Evolutionary conservation across 352 stramenopile species (phyloP).

Genomic region (Phytophthora foliorum): DNA sequence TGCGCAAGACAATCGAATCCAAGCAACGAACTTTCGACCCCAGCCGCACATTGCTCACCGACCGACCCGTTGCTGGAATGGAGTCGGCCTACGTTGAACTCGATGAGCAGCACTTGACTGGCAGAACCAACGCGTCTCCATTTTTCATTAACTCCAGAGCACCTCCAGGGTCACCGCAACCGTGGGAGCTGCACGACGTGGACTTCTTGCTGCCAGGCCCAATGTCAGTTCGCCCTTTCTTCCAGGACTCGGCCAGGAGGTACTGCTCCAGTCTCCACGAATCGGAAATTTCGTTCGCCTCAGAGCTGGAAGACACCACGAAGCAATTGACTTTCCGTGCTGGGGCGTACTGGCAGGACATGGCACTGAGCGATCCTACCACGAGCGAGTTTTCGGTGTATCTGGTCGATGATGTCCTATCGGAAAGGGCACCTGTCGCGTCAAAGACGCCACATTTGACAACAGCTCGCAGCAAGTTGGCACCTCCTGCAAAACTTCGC

Average conservation of each 20-base stretch:
- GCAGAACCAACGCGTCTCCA: conserved; percentile 45
- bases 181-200: conserved; percentile 43
- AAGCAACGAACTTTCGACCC: conserved; percentile 8
- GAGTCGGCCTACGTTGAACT: conserved; percentile 51
- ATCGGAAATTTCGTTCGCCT: conserved; percentile 8
- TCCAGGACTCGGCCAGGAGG: conserved; percentile 18
- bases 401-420: conserved; percentile 28
- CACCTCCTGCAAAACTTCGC: conserved; percentile 16
- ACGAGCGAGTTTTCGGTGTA: conserved; percentile 25
- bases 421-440: background rate
- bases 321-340: conserved; percentile 18
- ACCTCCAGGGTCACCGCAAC: conserved; percentile 17
- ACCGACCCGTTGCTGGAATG: conserved; percentile 20
- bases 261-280: conserved; percentile 18
- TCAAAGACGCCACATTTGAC: background rate
- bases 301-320: conserved; percentile 20
- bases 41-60: conserved; percentile 4
- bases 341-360: conserved; percentile 28
- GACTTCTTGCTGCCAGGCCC: conserved; percentile 44
- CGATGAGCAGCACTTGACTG: conserved; percentile 35
- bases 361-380: conserved; percentile 14
- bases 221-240: conserved; percentile 1
- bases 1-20: conserved; percentile 13
- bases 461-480: background rate
- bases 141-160: conserved; percentile 45